Evolutionary conservation across 441 rosid genomes (phyloP).

Genomic region (Erysimum pusillum): DNA sequence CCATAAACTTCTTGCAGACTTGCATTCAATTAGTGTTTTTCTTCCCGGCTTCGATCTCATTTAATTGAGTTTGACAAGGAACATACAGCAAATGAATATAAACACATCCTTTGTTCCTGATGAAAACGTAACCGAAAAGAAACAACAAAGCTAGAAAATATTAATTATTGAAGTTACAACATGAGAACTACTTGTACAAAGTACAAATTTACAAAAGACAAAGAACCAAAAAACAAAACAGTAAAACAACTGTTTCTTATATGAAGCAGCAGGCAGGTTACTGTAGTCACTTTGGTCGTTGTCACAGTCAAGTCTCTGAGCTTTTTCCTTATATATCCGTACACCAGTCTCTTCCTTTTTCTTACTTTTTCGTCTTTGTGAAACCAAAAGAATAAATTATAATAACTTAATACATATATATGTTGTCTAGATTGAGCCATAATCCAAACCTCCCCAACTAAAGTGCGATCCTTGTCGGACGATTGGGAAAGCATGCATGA

Average conservation of each 20-base stretch:
- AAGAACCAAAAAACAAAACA: slow-evolving; percentile 3
- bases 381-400: slow-evolving; percentile 43
- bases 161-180: not conserved
- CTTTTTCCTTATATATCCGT: slow-evolving; percentile 14
- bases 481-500: slow-evolving; percentile 73
- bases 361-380: not conserved
- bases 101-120: not conserved
- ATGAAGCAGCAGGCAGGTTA: slow-evolving; percentile 17
- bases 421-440: slow-evolving; percentile 63
- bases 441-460: slow-evolving; percentile 80
- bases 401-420: not conserved
- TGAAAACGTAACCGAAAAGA: not conserved
- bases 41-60: not conserved
- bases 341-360: slow-evolving; percentile 27
- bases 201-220: slow-evolving; percentile 39
- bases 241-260: slow-evolving; percentile 6
- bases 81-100: slow-evolving; percentile 5
- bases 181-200: slow-evolving; percentile 34
- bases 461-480: slow-evolving; percentile 69
- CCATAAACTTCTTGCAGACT: not conserved
- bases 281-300: slow-evolving; percentile 29
- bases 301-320: slow-evolving; percentile 42
- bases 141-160: not conserved
- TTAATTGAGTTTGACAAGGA: not conserved
- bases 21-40: not conserved